Percentiles rank a stretch among this genome's conserved stretches.
Conservation (phyloP, 163 green algal genomes). For the Coccomyxa subellipsoidea region DNA sequence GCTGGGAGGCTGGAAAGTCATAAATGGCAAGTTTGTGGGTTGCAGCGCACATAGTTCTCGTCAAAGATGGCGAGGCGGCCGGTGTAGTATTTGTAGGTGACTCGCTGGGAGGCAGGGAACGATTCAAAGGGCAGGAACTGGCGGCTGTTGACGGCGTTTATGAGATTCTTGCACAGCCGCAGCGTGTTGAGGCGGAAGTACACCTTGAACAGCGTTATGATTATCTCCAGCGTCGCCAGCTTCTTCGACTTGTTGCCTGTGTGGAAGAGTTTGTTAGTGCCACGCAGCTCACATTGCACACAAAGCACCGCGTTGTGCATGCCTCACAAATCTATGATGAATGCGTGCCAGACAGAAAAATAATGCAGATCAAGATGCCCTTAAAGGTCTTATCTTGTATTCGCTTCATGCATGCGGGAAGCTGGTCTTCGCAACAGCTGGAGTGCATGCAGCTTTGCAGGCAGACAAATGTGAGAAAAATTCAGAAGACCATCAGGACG, state of each 20-base stretch:
- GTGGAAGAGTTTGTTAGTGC: neutral
- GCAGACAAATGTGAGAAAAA: too few species aligned
- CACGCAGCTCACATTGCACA: too few species aligned
- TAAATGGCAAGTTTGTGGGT: neutral
- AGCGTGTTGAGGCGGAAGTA: constrained; percentile 89
- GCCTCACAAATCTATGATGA: too few species aligned
- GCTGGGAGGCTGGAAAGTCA: too few species aligned
- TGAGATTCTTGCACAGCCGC: constrained; percentile 67
- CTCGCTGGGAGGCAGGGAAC: constrained; percentile 59
- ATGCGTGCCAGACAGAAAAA: too few species aligned
- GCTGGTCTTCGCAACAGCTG: too few species aligned
- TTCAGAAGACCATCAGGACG: too few species aligned
- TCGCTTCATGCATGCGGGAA: too few species aligned
- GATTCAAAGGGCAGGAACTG: constrained; percentile 61
- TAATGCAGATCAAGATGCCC: too few species aligned
- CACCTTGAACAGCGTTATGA: constrained; percentile 82
- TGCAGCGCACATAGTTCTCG: constrained; percentile 66
- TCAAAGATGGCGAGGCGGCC: constrained; percentile 83
- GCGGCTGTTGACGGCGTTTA: constrained; percentile 54
- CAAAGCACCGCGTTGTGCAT: too few species aligned
- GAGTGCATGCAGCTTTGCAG: too few species aligned
- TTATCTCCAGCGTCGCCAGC: constrained; percentile 68
- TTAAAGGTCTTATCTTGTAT: too few species aligned
- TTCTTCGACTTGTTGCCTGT: constrained; percentile 65
- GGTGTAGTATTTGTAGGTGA: constrained; percentile 82